Base-by-base conservation (phyloP, 495 filamentous ascomycete genomes). In the Neurospora terricola region DNA sequence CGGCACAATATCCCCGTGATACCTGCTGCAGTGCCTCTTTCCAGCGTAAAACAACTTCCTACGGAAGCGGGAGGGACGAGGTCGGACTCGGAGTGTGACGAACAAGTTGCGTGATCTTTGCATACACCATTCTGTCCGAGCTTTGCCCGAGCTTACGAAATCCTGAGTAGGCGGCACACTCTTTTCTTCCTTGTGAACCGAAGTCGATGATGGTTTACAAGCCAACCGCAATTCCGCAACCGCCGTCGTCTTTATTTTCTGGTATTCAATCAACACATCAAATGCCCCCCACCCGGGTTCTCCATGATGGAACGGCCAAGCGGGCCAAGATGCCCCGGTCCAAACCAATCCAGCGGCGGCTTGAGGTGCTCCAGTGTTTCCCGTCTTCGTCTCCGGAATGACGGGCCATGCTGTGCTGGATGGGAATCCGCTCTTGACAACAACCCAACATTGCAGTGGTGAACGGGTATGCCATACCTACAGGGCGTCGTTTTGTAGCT, bases 361-460 rank as follows among this genome's bases (percentile, higher is more conserved):
- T 34, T 16, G 54, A 66, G 23, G 27, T 66, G 54, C 54, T 66
- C 54, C 54, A 66, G 54, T 66, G 54, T 66, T 66, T 34, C 71
- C 71, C 71, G 70, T 75, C 72, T 71, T 74, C 73, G 72, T 76
- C 72, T 77, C 72, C 78, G 78, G 75, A 79, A 75, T 42, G 73
- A 59, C 78, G 77, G 78, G 73, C 77, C 75, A 75, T 73, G 36
- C 69, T 38, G 34, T 72, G 69, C n/a, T 16, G 42, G 59, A 72
- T 48, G 69, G 43, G 38, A 69, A 30, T 70, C 39, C 62, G 40
- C 54, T 66, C 54, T 66, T 66, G 68, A 70, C 27, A 21, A 68
- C 62, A 40, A 54, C 37, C 54, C 36, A 43, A 38, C n/a, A 27
- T 38, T 38, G 43, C 38, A 30, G 34, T 21, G 23, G 37, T 70